phyloP scores from a whole-genome alignment of 2,329 filamentous ascomycete species.

The Gnomoniopsis sp. region DNA sequence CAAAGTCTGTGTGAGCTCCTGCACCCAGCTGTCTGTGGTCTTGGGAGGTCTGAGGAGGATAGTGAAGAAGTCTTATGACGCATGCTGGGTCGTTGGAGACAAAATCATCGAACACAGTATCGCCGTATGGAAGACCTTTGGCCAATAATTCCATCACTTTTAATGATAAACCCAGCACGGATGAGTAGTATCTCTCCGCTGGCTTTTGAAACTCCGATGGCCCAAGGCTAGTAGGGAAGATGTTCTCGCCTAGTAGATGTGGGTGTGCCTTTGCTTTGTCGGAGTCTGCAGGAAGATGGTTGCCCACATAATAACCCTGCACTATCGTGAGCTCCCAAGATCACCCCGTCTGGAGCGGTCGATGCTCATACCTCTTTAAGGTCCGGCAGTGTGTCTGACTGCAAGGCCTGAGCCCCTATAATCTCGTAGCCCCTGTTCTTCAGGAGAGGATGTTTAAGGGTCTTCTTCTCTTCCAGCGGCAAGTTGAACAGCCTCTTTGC shows the following conservation, averaged over 20 bases:
- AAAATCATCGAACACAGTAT: constrained; percentile 41
- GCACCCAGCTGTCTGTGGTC: constrained; percentile 31
- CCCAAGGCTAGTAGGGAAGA: constrained; percentile 28
- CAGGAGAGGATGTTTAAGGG: constrained; percentile 25
- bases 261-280: constrained; percentile 32
- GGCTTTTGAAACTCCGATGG: constrained; percentile 32
- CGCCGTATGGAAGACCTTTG: constrained; percentile 36
- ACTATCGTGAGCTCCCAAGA: not conserved
- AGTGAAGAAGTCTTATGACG: constrained; percentile 45
- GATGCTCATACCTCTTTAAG: constrained; percentile 36
- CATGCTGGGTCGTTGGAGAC: constrained; percentile 38
- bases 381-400: constrained; percentile 41
- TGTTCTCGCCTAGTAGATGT: constrained; percentile 37
- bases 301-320: constrained; percentile 36
- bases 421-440: constrained; percentile 48
- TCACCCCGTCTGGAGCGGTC: not conserved
- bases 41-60: constrained; percentile 37
- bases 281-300: constrained; percentile 30
- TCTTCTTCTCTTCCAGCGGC: constrained; percentile 38
- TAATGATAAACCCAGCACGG: constrained; percentile 35
- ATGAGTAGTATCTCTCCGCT: constrained; percentile 37
- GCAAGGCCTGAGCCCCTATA: constrained; percentile 41
- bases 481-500: constrained; percentile 46
- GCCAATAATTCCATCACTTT: constrained; percentile 40
- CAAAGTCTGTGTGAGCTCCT: constrained; percentile 54